These are phyloP conservation scores for Citrus maxima DNA, from an alignment of 345 rosid genomes.

Conservation along the genomic window DNA sequence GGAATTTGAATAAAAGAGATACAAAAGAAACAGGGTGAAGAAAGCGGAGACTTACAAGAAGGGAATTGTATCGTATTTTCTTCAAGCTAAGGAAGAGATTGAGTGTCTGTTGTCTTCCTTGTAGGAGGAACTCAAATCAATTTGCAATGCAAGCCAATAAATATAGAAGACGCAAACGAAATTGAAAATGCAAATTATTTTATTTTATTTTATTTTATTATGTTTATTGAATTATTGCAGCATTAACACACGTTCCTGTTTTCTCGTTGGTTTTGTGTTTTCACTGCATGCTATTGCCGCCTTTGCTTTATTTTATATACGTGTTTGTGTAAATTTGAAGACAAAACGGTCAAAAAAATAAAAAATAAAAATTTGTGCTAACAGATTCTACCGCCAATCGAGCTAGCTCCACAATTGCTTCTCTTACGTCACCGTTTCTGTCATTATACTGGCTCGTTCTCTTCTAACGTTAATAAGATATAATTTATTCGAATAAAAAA, in stretches of 20 bases:
- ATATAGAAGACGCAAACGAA: neutral
- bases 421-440: too few species aligned
- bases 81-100: constrained; percentile 55
- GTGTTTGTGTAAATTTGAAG: neutral
- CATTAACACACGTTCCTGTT: constrained; percentile 15
- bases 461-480: neutral
- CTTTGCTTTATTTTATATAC: too few species aligned
- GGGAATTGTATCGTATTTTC: constrained; percentile 48
- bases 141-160: constrained; percentile 2
- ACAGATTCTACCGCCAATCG: neutral
- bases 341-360: neutral
- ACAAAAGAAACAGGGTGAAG: constrained; percentile 19
- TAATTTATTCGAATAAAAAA: neutral
- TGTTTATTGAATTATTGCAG: neutral
- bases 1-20: neutral
- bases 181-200: neutral
- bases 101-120: constrained; percentile 25
- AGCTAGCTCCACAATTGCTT: neutral
- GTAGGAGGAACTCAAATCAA: constrained; percentile 24
- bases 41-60: constrained; percentile 61
- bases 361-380: too few species aligned
- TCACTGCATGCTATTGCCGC: neutral
- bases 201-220: neutral
- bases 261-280: constrained; percentile 8
- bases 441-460: neutral